A percentile compares a stretch with the other conserved stretches of the same genome.
Conservation (phyloP, 345 rosid species). For the Eucalyptus leucophloia region DNA sequence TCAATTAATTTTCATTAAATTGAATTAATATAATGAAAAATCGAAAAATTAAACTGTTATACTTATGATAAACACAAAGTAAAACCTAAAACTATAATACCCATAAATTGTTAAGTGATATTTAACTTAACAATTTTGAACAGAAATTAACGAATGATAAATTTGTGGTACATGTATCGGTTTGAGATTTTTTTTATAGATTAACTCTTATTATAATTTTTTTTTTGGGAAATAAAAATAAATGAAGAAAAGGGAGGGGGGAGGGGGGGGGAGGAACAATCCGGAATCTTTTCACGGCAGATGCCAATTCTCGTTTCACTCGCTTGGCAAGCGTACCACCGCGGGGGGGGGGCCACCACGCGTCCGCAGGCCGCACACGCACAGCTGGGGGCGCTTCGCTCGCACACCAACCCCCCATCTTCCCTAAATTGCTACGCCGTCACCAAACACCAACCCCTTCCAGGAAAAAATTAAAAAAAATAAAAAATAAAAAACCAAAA, state of each 20-base stretch:
- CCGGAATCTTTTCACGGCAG: neutral
- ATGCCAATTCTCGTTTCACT: neutral
- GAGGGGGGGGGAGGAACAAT: neutral
- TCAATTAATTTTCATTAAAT: too few relatives aligned
- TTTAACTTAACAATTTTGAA: too few relatives aligned
- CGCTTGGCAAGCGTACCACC: neutral
- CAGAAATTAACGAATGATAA: rapidly evolving
- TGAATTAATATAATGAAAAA: too few relatives aligned
- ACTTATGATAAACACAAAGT: too few relatives aligned
- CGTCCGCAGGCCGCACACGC: neutral
- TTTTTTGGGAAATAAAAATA: neutral
- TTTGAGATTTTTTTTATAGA: too few relatives aligned
- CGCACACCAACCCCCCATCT: neutral
- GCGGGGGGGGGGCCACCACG: neutral
- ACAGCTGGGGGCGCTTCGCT: neutral
- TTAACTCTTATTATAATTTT: neutral
- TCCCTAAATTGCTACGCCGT: neutral
- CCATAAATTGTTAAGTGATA: too few relatives aligned
- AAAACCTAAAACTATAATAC: too few relatives aligned
- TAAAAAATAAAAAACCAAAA: rapidly evolving
- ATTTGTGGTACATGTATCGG: rapidly evolving
- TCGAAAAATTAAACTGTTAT: rapidly evolving
- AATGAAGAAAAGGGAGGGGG: neutral
- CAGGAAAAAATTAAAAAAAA: rapidly evolving
- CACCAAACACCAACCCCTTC: neutral